These are phyloP conservation scores for Trichomonas vaginalis DNA, from an alignment of 208 protist species.

Conservation along the genomic window DNA sequence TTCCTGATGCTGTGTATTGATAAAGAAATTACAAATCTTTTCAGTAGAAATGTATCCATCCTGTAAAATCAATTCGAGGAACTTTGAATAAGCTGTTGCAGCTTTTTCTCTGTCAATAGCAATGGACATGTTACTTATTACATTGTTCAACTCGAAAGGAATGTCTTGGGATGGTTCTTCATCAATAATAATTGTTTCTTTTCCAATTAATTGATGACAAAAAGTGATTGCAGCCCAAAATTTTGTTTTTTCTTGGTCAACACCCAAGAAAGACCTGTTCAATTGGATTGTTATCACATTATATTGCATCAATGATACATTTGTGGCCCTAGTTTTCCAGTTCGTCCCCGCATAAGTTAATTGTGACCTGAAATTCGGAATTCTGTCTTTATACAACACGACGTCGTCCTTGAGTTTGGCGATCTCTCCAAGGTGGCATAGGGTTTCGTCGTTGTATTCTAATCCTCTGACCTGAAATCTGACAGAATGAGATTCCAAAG, in stretches of 20 bases:
- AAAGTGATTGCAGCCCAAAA: background rate
- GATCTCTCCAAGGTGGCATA: background rate
- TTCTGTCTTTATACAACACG: background rate
- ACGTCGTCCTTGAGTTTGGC: background rate
- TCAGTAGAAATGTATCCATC: background rate
- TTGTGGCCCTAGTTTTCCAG: too few relatives aligned
- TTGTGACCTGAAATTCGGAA: too few relatives aligned
- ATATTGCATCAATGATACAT: too few relatives aligned
- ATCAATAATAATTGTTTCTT: background rate
- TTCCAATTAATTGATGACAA: background rate
- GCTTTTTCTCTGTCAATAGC: background rate
- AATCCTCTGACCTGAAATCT: background rate
- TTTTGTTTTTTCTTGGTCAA: too few relatives aligned
- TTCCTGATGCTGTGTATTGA: too few relatives aligned
- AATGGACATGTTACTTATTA: background rate
- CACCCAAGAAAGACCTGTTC: too few relatives aligned
- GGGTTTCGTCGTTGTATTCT: background rate
- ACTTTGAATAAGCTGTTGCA: background rate
- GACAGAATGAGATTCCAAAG: background rate
- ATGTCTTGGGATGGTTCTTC: background rate
- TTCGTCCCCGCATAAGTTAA: too few relatives aligned
- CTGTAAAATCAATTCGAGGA: background rate
- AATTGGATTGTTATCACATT: too few relatives aligned
- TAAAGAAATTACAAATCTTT: background rate
- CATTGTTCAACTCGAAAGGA: background rate